These are phyloP conservation scores for Ogataea haglerorum DNA, from an alignment of 805 yeast genomes.

Conservation along the genomic window DNA sequence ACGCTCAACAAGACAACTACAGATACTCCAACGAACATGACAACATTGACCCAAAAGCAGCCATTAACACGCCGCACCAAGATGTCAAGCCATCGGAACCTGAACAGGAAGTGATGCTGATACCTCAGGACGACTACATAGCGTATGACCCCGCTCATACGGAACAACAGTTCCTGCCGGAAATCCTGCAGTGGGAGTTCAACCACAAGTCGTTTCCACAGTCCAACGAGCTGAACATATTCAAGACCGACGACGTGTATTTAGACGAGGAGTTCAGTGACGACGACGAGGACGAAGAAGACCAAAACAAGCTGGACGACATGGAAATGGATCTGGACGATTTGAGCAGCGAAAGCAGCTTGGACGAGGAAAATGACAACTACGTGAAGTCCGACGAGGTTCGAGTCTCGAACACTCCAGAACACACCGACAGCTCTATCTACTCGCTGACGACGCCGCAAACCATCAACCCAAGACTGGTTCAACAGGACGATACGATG, in stretches of 20 bases:
- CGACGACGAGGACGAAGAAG: constrained; percentile 33
- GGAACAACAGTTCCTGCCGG: constrained; percentile 26
- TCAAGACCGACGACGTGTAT: constrained; percentile 30
- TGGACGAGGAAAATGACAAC: constrained; percentile 22
- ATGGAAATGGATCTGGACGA: constrained; percentile 34
- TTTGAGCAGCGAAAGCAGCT: constrained; percentile 25
- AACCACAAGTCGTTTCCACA: constrained; percentile 29
- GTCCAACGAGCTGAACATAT: constrained; percentile 32
- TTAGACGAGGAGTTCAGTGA: constrained; percentile 30
- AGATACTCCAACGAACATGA: constrained; percentile 3
- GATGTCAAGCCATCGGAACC: constrained; percentile 3
- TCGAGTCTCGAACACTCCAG: constrained; percentile 15
- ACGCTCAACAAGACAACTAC: constrained; percentile 8
- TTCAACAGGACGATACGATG: constrained; percentile 16
- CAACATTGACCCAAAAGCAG: constrained; percentile 16
- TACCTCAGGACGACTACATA: constrained; percentile 31
- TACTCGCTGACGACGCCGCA: constrained; percentile 29
- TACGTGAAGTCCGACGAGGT: constrained; percentile 19
- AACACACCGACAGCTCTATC: constrained; percentile 26
- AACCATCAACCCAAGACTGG: constrained; percentile 25
- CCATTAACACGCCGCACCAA: constrained; percentile 8
- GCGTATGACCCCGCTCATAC: constrained; percentile 24
- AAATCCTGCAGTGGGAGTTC: constrained; percentile 28
- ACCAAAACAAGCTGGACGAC: constrained; percentile 27
- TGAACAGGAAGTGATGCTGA: constrained; percentile 28